Base-by-base conservation (phyloP, 2,329 filamentous ascomycete genomes). In the Sarocladium brachiariae region DNA sequence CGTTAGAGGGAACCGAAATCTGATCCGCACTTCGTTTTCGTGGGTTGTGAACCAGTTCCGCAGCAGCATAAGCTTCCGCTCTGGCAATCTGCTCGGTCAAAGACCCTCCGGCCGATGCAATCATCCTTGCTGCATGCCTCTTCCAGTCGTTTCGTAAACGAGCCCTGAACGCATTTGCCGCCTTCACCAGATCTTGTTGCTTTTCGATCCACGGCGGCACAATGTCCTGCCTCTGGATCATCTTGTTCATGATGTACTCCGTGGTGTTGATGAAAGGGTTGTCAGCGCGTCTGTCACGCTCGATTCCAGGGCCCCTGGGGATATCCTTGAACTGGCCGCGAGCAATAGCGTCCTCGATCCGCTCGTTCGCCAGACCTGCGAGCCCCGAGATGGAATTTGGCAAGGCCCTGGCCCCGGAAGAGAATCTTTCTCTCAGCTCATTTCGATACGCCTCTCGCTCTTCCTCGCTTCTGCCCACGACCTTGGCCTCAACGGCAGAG, bases 181-280 rank as follows among this genome's bases (percentile, higher is more conserved):
- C 78, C 53, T 80, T 82, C 10, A 83, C 77, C 5, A 97, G 72
- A 60, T 96, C 90, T 63, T 97, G 92, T 65, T 99, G 93, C 69
- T 96, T 97, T 68, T 99, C 93, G 53, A 99, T 97, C 93, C 93
- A 99, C 0, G 92, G 92, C 1, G 93, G 93, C 1, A 95, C 89
- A 53, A 97, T 88, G 18, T 96, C 91, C 67, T 99, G 93, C 52
- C 87, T 86, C 69, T 96, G 88, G 55, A 99, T 96, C 73, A 97
- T 96, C 69, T 95, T 93, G 70, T 99, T 97, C 86, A 97, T 86
- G 59, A 97, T 88, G 65, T 96, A 96, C 67, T 97, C 92, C 0
- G 93, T 97, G 0, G 92, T 97, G 62, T 97, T 89, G 52, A 97
- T 81, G 61, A 95, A 97, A 0, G 93, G 90, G 58, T 86, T 95